These are phyloP conservation scores for Amylocarpus encephaloides DNA, from an alignment of 2,329 filamentous ascomycete genomes.

Conservation along the genomic window DNA sequence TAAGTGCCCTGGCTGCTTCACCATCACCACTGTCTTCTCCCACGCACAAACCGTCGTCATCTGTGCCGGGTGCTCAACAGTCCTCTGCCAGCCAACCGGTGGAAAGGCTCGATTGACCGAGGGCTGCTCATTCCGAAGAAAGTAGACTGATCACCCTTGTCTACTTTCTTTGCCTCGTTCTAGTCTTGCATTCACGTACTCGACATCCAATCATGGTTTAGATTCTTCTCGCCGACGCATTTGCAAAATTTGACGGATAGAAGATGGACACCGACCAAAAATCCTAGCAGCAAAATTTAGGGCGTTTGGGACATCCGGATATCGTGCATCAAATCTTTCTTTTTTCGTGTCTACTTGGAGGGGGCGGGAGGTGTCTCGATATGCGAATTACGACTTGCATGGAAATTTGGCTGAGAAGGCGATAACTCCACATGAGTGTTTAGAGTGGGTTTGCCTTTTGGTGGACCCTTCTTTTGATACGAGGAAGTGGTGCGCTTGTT, in stretches of 20 bases:
- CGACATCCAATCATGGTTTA: conserved; percentile 25
- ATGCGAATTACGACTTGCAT: conserved; percentile 39
- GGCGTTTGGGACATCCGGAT: conserved; percentile 76
- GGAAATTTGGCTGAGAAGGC: conserved; percentile 44
- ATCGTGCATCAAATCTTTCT: conserved; percentile 62
- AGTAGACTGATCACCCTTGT: conserved; percentile 62
- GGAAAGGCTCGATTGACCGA: conserved; percentile 98
- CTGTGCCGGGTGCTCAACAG: conserved; percentile 98
- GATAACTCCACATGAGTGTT: conserved; percentile 47
- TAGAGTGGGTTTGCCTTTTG: conserved; percentile 29
- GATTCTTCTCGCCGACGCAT: conserved; percentile 28
- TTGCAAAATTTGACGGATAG: conserved; percentile 57
- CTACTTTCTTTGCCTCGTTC: conserved; percentile 36
- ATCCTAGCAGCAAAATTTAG: conserved; percentile 45
- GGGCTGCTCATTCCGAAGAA: conserved; percentile 99
- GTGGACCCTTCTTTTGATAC: conserved; percentile 37
- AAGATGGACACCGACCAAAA: conserved; percentile 56
- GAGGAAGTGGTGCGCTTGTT: conserved; percentile 59
- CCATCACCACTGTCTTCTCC: conserved; percentile 99
- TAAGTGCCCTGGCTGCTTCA: conserved; percentile 99
- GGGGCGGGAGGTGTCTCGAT: conserved; percentile 33
- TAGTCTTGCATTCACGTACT: conserved; percentile 25
- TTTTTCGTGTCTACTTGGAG: conserved; percentile 18
- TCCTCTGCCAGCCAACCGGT: conserved; percentile 98
- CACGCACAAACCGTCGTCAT: conserved; percentile 99